Evolutionary conservation across 129 eudicot genomes (phyloP), one percentile per base, ranked within the genome.

Genomic region (Daucus carota): DNA sequence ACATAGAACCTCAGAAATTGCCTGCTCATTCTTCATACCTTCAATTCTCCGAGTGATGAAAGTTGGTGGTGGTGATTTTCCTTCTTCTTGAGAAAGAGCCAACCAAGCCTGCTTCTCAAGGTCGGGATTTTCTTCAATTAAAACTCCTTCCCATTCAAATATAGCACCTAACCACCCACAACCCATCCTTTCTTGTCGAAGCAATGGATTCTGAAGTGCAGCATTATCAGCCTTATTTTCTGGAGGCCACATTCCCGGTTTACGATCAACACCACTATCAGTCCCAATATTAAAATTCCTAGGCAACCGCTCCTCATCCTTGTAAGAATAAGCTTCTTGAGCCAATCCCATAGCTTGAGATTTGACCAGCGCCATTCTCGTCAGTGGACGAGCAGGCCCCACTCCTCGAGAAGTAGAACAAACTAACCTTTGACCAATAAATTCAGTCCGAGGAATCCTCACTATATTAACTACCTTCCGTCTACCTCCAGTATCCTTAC

Each of bases 11-110:
- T 94, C 99, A 5, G 97, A 89, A 4, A 91, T 91, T 0, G 97
- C 99, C 76, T 94, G 99, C 80, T 94, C 99, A 12, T 89, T 94
- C 77, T 94, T 94, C 99, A 94, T 94, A 8, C 99, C 99, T 71
- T 94, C 88, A 4, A 94, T 82, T 76, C 99, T 89, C 42, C 74
- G 75, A 8, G 92, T 86, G 66, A 86, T 59, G 72, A 89, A 91
- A 44, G 82, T 84, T 2, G 92, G 88, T 1, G 97, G 99, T 4
- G 90, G 92, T 0, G 89, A 83, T 78, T 87, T 89, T 6, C 97
- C 96, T 86, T 91, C 99, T 72, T 94, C 97, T 75, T 86, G 86
- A 45, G 96, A 79, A 75, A 94, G 92, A 47, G 80, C 73, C 41
- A 94, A 80, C 99, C 99, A 94, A 11, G 97, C 82, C 60, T 91